Evolutionary conservation across 495 filamentous ascomycete species (phyloP).

Genomic region (Penicillium canescens): DNA sequence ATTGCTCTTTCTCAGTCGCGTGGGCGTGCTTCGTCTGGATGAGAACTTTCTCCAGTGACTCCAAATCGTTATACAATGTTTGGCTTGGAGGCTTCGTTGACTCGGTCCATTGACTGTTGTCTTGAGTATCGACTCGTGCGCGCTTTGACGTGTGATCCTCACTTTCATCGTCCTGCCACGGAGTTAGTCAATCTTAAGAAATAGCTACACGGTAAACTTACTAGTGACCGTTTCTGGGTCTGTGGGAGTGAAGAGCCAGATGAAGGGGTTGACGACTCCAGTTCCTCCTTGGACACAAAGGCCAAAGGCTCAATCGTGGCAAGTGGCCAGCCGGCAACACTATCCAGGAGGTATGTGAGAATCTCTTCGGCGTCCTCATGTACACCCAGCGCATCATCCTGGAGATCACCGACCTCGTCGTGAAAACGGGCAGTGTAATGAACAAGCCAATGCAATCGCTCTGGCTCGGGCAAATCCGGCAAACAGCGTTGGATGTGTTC

Average conservation of each 20-base stretch:
- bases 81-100: constrained; percentile 34
- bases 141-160: constrained; percentile 33
- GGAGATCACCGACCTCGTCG: constrained; percentile 48
- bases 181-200: constrained; percentile 5
- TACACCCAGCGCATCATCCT: constrained; percentile 46
- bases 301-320: constrained; percentile 43
- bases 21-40: constrained; percentile 36
- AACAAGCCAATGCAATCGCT: constrained; percentile 42
- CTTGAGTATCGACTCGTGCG: constrained; percentile 30
- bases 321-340: constrained; percentile 42
- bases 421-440: constrained; percentile 40
- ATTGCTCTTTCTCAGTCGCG: constrained; percentile 28
- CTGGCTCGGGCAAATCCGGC: constrained; percentile 36
- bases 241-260: constrained; percentile 16
- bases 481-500: constrained; percentile 59
- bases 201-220: constrained; percentile 20
- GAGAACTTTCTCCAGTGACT: constrained; percentile 33
- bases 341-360: constrained; percentile 36
- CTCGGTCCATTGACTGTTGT: constrained; percentile 36
- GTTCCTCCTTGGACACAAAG: constrained; percentile 24
- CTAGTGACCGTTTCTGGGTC: constrained; percentile 37
- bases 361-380: constrained; percentile 48
- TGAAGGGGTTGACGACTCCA: constrained; percentile 19
- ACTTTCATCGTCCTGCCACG: constrained; percentile 27
- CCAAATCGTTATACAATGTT: constrained; percentile 31